These are phyloP conservation scores for Pseudonectria foliicola DNA, from an alignment of 2,329 filamentous ascomycete genomes.

Conservation along the genomic window DNA sequence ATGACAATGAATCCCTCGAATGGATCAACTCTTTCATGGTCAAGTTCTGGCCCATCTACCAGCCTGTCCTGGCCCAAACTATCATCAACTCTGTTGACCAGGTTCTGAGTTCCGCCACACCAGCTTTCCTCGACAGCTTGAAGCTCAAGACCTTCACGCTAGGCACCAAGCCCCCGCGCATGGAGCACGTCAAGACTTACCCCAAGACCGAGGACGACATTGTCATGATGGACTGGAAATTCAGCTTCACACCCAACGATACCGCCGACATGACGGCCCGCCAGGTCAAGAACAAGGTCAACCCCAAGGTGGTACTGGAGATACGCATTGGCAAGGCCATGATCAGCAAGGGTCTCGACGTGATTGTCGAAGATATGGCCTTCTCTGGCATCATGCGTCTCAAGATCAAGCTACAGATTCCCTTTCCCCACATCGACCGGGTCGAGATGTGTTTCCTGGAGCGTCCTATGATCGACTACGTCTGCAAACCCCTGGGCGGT, in stretches of 20 bases:
- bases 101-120: conserved; percentile 86
- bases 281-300: conserved; percentile 91
- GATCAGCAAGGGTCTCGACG: conserved; percentile 92
- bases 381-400: conserved; percentile 94
- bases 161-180: conserved; percentile 86
- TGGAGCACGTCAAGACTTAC: conserved; percentile 98
- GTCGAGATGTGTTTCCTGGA: conserved; percentile 94
- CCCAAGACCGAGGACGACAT: conserved; percentile 92
- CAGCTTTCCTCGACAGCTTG: conserved; percentile 86
- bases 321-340: conserved; percentile 92
- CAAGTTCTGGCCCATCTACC: conserved; percentile 99
- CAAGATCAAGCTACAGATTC: conserved; percentile 94
- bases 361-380: conserved; percentile 97
- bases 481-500: conserved; percentile 93
- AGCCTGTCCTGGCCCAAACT: conserved; percentile 84
- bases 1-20: conserved; percentile 84
- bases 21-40: conserved; percentile 99
- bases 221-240: conserved; percentile 99
- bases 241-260: conserved; percentile 97
- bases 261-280: conserved; percentile 81
- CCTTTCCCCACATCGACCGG: conserved; percentile 91
- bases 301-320: conserved; percentile 92
- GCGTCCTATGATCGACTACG: conserved; percentile 85
- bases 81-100: conserved; percentile 94
- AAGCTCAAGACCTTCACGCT: conserved; percentile 90